Conservation (phyloP, 2,329 filamentous ascomycete species). For the Colletotrichum melonis region DNA sequence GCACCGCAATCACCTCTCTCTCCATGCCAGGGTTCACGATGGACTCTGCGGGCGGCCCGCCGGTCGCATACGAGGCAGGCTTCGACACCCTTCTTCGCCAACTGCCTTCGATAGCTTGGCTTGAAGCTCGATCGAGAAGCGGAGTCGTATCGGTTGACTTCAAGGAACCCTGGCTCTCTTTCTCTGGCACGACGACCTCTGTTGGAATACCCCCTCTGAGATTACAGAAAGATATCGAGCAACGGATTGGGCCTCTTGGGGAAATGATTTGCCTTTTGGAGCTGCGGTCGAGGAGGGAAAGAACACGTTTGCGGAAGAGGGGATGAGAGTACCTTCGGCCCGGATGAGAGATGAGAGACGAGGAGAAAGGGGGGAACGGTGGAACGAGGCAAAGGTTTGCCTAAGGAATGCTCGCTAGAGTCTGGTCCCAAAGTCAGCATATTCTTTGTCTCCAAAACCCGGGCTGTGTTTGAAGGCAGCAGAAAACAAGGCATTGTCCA, state of each 20-base stretch:
- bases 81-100: constrained; percentile 1
- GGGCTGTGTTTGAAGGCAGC: neutral
- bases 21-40: neutral
- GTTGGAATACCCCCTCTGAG: neutral
- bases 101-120: neutral
- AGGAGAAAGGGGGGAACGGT: neutral
- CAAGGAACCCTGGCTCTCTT: neutral
- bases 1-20: neutral
- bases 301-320: neutral
- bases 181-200: neutral
- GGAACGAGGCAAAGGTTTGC: neutral
- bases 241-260: neutral
- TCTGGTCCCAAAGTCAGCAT: neutral
- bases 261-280: neutral
- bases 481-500: neutral
- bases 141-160: neutral
- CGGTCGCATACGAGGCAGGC: constrained; percentile 13
- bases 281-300: neutral
- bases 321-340: too few relatives aligned
- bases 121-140: constrained; percentile 3
- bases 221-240: neutral
- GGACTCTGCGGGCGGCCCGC: constrained; percentile 18
- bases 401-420: neutral
- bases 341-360: neutral
- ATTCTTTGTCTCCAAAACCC: neutral